Evolutionary conservation across 495 filamentous ascomycete species (phyloP), one percentile per base, ranked within the genome.

Genomic region (Xylaria venustula): DNA sequence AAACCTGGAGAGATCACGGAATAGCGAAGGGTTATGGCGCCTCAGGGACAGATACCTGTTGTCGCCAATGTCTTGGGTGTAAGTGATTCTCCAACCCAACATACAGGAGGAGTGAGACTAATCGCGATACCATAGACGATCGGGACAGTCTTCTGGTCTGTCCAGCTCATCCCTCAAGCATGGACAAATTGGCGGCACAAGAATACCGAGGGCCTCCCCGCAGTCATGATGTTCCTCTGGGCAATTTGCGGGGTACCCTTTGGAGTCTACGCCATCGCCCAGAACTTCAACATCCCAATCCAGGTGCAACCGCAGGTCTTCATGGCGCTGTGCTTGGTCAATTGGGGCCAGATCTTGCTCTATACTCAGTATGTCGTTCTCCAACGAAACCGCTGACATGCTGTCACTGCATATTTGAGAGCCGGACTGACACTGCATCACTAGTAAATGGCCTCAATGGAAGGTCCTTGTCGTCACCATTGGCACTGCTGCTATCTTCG

Each of bases 271-370:
- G 69, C 75, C 11, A 62, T 78, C 11, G 68, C 70, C 12, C 76
- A 91, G 78, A 77, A 87, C 60, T 89, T 92, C 74, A 92, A 91
- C 68, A 79, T 90, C 37, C 87, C 88, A 0, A 71, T 92, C 14
- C 88, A 91, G 58, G 78, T 91, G 8, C 89, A 92, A 72, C 87
- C 89, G 7, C 88, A 91, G 66, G 75, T 83, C 3, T 91, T 92
- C 63, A 81, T 84, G 61, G 71, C 75, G 12, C 80, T 91, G 15
- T 84, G 85, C 23, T 73, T 90, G 2, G 72, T 91, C 7, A 81
- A 80, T 52, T 92, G 86, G 88, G 81, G 77, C 0, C 89, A 92
- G 71, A 80, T 81, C 8, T 62, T 90, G 59, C 70, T 83, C 23
- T 92, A 91, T 62, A 74, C 81, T 20, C 77, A 82, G 84, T 89